Evolutionary conservation across 2,329 filamentous ascomycete genomes (phyloP), one percentile per base, ranked within the genome.

Genomic region (Aureobasidium sp.): DNA sequence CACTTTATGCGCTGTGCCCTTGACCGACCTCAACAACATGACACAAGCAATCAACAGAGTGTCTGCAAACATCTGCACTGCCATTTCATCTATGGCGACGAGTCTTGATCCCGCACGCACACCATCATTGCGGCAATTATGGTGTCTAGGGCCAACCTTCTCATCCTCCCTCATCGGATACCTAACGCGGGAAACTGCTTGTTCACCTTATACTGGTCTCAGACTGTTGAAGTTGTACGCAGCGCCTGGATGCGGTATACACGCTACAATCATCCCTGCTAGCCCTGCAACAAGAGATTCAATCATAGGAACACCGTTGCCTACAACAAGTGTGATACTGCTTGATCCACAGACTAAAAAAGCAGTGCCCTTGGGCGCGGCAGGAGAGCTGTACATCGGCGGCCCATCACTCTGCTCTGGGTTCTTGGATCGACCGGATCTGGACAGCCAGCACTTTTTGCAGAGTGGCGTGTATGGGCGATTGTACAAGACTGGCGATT

Each of bases 291-390:
- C 19, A 7, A 38, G 38, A 17, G 64, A 65, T 19, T 80, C 78
- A 2, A 90, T 86, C 0, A 87, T 90, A 0, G 87, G 87, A 2
- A 85, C 81, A n/a, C 71, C 90, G 39, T 80, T 90, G 72, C 87
- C 87, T 3, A 85, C 90, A 62, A 70, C 69, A 17, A 76, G 79
- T 30, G 86, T 86, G 45, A 93, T 93, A 71, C 86, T 91, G 58
- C 80, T 90, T 17, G 81, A 88, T 62, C 73, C 77, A 22, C 74
- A 81, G 10, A 84, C 85, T n/a, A 73, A 77, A 27, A 75, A 16
- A 1, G 11, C 38, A 6, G 38, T 40, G 2, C 38, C 38, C 60
- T 60, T 35, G 61, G 61, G 4, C 57, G 65, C 21, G 6, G 38
- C 10, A 4, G 65, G 65, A 7, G 64, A 68, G 34, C 56, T 67